Conservation (phyloP, 495 filamentous ascomycete species). For the Glutinoglossum americanum region DNA sequence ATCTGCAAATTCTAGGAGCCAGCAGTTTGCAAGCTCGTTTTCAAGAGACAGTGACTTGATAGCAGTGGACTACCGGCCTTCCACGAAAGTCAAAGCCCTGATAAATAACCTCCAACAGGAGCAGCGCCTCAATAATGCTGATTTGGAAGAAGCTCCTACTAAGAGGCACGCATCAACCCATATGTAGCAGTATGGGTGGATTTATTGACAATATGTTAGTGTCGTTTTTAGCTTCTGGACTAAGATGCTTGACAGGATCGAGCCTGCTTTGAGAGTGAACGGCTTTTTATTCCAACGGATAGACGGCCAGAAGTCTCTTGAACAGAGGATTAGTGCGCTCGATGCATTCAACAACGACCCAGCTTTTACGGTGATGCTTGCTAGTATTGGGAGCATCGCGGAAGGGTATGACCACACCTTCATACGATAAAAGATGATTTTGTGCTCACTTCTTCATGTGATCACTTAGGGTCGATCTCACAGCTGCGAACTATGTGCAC, state of each 20-base stretch:
- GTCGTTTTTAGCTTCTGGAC: conserved; percentile 5
- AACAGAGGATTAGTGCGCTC: conserved; percentile 3
- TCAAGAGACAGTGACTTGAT: no score
- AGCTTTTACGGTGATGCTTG: conserved; percentile 14
- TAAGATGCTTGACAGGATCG: conserved; percentile 4
- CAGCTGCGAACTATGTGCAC: conserved; percentile 10
- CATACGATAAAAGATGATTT: not conserved
- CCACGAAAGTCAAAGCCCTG: no score
- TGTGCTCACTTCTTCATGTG: not conserved
- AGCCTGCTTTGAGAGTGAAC: not conserved
- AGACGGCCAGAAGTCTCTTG: conserved; percentile 10
- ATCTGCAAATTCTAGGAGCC: no score
- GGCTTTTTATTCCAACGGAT: conserved; percentile 8
- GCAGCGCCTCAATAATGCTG: no score
- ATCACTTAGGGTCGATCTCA: conserved; percentile 12
- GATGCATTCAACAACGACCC: conserved; percentile 10
- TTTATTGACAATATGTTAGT: not conserved
- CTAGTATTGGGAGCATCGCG: conserved; percentile 13
- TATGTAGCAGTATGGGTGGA: not conserved
- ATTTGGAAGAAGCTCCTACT: not conserved
- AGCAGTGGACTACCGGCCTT: no score
- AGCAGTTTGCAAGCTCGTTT: no score
- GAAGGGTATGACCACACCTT: conserved; percentile 12
- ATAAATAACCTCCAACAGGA: no score
- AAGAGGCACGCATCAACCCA: not conserved